Base-by-base conservation (phyloP, 305 asterid genomes). In the Lippia alba region DNA sequence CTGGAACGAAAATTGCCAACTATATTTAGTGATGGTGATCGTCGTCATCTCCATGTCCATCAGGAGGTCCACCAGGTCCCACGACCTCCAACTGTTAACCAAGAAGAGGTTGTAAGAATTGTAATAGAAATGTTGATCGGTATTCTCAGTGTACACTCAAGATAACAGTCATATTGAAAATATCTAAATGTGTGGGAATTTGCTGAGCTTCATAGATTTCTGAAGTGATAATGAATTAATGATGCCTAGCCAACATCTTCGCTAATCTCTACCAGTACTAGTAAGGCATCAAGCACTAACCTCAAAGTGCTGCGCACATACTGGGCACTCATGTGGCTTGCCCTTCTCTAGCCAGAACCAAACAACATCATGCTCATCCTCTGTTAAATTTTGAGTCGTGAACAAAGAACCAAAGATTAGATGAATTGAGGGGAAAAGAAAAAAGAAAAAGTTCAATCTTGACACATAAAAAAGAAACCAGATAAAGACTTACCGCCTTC, bases 281-380 rank as follows among this genome's bases (percentile, higher is more conserved):
- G 34, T 15, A 57, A 48, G 69, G 16, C n/a, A 19, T 66, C 66
- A 5, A 36, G 49, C 36, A 80, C 96, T 85, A 70, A 86, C 98
- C 84, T 32, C 83, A 67, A 94, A 89, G 77, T 83, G 81, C 67
- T 91, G 99, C 6, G 95, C 81, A 85, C 99, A 91, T 51, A 91
- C 97, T 41, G 97, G 93, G 72, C 99, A 94, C 76, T 91, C 96
- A 53, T 85, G 89, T 17, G 96, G 82, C 80, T 88, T 88, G 79
- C 89, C 96, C 83, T 91, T 91, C 94, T 88, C 96, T 64, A 94
- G 83, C 97, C 99, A 94, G 85, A 94, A 94, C 97, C 98, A 94
- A 66, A 87, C 96, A 72, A 91, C 96, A 76, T 94, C 98, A 48
- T 94, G 98, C 77, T 94, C 98, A 70, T 94, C 94, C 82, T 89